These are phyloP conservation scores for Alternaria metachromatica DNA, from an alignment of 2,329 filamentous ascomycete genomes.

Conservation along the genomic window DNA sequence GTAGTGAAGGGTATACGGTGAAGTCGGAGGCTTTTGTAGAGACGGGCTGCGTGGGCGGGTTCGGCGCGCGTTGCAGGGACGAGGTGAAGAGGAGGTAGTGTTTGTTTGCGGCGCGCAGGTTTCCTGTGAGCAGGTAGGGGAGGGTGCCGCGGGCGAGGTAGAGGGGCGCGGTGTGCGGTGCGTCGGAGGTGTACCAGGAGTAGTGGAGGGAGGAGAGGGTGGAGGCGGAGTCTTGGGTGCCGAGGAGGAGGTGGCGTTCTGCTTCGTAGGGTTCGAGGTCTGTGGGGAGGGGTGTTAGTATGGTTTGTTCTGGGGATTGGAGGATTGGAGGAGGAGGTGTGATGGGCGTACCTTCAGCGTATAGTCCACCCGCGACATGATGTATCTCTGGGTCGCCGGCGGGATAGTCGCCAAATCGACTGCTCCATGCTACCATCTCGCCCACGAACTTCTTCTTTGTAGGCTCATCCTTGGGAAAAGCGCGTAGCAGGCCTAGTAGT, in stretches of 20 bases:
- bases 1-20: slow-evolving; percentile 85
- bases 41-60: slow-evolving; percentile 80
- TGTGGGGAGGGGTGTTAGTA: slow-evolving; percentile 28
- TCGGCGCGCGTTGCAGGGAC: slow-evolving; percentile 66
- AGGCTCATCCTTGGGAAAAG: slow-evolving; percentile 84
- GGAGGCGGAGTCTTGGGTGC: slow-evolving; percentile 86
- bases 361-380: slow-evolving; percentile 85
- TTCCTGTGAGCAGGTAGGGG: slow-evolving; percentile 88
- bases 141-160: slow-evolving; percentile 88
- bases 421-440: slow-evolving; percentile 89
- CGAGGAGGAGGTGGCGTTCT: slow-evolving; percentile 85
- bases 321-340: neutral
- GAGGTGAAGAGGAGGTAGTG: slow-evolving; percentile 79
- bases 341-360: slow-evolving; percentile 70
- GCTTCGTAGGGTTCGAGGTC: slow-evolving; percentile 93
- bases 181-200: slow-evolving; percentile 89
- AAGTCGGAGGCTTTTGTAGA: slow-evolving; percentile 75
- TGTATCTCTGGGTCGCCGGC: slow-evolving; percentile 94
- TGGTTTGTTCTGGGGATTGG: too few species aligned
- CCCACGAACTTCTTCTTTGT: slow-evolving; percentile 91
- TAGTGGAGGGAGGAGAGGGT: slow-evolving; percentile 85
- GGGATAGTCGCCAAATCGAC: slow-evolving; percentile 83
- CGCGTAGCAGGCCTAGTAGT: slow-evolving; percentile 77
- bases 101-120: slow-evolving; percentile 86
- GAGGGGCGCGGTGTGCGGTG: slow-evolving; percentile 82